These are phyloP conservation scores for Spiraea crenata DNA, from an alignment of 331 rosid species.

Conservation along the genomic window DNA sequence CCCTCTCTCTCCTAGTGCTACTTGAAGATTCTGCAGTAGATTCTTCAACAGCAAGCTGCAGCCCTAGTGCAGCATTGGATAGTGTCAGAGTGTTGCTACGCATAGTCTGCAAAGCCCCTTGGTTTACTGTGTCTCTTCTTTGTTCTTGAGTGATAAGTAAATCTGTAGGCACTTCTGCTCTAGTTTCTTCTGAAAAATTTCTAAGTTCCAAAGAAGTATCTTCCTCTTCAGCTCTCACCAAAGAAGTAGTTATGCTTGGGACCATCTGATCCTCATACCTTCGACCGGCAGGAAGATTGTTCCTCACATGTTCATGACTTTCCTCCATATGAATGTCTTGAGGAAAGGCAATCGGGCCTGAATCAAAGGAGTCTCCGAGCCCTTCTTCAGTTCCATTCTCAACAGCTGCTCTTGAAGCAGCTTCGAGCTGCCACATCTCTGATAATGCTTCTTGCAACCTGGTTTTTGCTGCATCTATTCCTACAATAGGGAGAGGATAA, in stretches of 20 bases:
- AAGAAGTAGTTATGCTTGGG: slow-evolving; percentile 72
- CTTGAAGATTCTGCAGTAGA: slow-evolving; percentile 79
- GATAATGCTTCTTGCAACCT: slow-evolving; percentile 67
- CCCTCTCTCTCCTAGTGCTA: slow-evolving; percentile 73
- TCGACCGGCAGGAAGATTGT: slow-evolving; percentile 42
- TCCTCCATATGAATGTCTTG: slow-evolving; percentile 80
- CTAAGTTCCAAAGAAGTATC: slow-evolving; percentile 52
- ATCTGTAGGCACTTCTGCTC: slow-evolving; percentile 77
- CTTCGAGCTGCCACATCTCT: slow-evolving; percentile 83
- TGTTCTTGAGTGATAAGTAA: slow-evolving; percentile 40
- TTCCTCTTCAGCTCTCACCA: slow-evolving; percentile 69
- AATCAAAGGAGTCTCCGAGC: slow-evolving; percentile 85
- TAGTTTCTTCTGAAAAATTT: slow-evolving; percentile 41
- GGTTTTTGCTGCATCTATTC: slow-evolving; percentile 69
- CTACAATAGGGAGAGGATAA: slow-evolving; percentile 86
- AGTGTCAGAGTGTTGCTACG: slow-evolving; percentile 28
- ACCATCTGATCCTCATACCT: slow-evolving; percentile 88
- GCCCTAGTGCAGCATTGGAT: slow-evolving; percentile 25
- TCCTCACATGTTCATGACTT: slow-evolving; percentile 50
- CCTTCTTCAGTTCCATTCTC: slow-evolving; percentile 95
- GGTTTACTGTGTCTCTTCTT: slow-evolving; percentile 40
- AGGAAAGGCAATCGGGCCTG: slow-evolving; percentile 60
- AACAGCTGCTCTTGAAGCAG: slow-evolving; percentile 70
- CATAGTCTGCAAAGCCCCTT: slow-evolving; percentile 31
- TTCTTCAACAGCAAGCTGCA: slow-evolving; percentile 52